Evolutionary conservation across 768 basidiomycete genomes (phyloP).

Genomic region (Termitomyces sp.): DNA sequence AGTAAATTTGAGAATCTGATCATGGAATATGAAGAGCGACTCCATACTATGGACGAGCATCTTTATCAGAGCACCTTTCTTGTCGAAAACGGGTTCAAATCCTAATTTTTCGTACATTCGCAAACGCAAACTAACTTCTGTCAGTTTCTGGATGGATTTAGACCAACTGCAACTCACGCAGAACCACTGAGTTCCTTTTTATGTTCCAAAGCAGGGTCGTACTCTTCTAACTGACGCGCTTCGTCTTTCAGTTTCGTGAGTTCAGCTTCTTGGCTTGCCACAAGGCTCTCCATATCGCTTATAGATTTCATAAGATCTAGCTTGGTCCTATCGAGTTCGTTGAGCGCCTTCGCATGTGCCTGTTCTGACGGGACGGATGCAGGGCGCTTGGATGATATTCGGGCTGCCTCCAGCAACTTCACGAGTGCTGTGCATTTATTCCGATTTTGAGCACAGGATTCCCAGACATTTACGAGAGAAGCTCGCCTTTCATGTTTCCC

Average conservation of each 20-base stretch:
- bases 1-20: not conserved
- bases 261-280: constrained; percentile 69
- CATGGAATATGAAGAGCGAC: not conserved
- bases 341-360: constrained; percentile 55
- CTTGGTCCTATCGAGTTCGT: constrained; percentile 60
- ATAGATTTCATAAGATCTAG: constrained; percentile 72
- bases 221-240: constrained; percentile 54
- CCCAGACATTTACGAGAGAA: not conserved
- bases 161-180: constrained; percentile 40
- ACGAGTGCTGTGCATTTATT: constrained; percentile 48
- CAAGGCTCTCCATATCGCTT: constrained; percentile 62
- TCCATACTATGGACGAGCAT: constrained; percentile 62
- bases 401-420: constrained; percentile 63
- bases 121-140: constrained; percentile 51
- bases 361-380: constrained; percentile 64
- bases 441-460: not conserved
- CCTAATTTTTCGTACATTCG: constrained; percentile 70
- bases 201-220: constrained; percentile 72
- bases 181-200: constrained; percentile 66
- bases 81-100: constrained; percentile 61
- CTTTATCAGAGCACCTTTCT: constrained; percentile 46
- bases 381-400: constrained; percentile 67
- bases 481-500: constrained; percentile 57
- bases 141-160: not conserved
- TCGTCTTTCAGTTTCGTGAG: constrained; percentile 66